Percentiles rank a stretch among this genome's conserved stretches.
Evolutionary conservation across 1,139 yeast genomes (phyloP).

Genomic region (Hansenula anomala): DNA sequence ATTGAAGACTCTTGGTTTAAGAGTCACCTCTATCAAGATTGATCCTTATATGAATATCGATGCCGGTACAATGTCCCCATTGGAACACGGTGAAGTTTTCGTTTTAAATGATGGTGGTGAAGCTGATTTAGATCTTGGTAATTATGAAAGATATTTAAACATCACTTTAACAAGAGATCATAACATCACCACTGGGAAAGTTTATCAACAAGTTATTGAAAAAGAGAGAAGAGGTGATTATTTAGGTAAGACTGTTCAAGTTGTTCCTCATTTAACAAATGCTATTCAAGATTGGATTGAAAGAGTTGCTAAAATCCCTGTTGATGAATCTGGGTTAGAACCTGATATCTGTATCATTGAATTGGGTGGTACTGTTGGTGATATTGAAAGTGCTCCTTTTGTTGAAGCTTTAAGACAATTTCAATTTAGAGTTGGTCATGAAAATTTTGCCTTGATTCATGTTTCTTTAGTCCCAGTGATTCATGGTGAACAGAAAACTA

Average conservation of each 20-base stretch:
- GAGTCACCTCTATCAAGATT: constrained; percentile 95
- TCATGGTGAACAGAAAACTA: constrained; percentile 97
- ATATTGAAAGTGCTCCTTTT: constrained; percentile 97
- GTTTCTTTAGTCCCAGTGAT: constrained; percentile 96
- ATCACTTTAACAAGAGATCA: constrained; percentile 90
- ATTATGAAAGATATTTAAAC: constrained; percentile 93
- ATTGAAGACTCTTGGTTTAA: constrained; percentile 87
- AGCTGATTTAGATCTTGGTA: constrained; percentile 95
- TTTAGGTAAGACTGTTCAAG: constrained; percentile 98
- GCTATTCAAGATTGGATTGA: constrained; percentile 99
- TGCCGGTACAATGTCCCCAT: constrained; percentile 99
- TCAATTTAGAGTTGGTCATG: constrained; percentile 93
- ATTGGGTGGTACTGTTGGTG: constrained; percentile 99
- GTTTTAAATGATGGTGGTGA: constrained; percentile 98
- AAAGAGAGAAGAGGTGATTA: constrained; percentile 96
- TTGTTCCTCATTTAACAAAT: constrained; percentile 95
- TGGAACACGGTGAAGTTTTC: constrained; percentile 98
- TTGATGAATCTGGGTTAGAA: constrained; percentile 83
- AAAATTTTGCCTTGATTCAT: constrained; percentile 92
- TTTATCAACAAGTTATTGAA: constrained; percentile 90
- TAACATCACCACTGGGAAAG: constrained; percentile 97
- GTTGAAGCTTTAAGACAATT: constrained; percentile 98
- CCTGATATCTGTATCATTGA: constrained; percentile 95
- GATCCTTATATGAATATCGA: constrained; percentile 99
- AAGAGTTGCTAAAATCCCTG: constrained; percentile 85